Evolutionary conservation across 2,329 filamentous ascomycete species (phyloP).

Genomic region (Epichloe sibirici): DNA sequence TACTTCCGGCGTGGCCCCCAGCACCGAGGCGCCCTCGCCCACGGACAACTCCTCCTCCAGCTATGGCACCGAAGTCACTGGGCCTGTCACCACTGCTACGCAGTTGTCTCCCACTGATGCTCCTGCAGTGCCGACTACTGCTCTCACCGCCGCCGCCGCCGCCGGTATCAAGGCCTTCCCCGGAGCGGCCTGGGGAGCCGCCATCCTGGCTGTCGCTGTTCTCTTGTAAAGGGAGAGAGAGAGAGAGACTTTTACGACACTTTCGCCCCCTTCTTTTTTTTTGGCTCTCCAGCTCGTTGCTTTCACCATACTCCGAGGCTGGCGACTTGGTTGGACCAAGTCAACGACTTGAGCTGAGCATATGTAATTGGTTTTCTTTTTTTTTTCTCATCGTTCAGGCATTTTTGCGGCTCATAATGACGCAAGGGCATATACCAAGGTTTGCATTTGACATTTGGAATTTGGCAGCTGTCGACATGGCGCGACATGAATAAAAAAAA

Average conservation of each 20-base stretch:
- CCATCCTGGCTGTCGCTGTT: constrained; percentile 14
- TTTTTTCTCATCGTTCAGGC: background rate
- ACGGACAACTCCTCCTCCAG: constrained; percentile 1
- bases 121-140: constrained; percentile 15
- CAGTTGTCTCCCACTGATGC: constrained; percentile 6
- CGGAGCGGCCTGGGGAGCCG: constrained; percentile 14
- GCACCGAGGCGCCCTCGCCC: constrained; percentile 1
- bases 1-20: constrained; percentile 7
- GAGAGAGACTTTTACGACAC: background rate
- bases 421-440: constrained; percentile 1
- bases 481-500: background rate
- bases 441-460: constrained; percentile 1
- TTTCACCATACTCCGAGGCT: background rate
- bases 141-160: constrained; percentile 21
- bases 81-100: background rate
- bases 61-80: constrained; percentile 7
- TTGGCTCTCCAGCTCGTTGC: background rate
- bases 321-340: background rate
- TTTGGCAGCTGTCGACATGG: background rate
- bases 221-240: constrained; percentile 13
- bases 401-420: background rate
- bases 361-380: background rate
- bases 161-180: constrained; percentile 11
- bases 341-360: background rate
- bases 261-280: background rate